phyloP scores from a whole-genome alignment of 2,329 filamentous ascomycete species.

The Paracoccidioides brasiliensis region DNA sequence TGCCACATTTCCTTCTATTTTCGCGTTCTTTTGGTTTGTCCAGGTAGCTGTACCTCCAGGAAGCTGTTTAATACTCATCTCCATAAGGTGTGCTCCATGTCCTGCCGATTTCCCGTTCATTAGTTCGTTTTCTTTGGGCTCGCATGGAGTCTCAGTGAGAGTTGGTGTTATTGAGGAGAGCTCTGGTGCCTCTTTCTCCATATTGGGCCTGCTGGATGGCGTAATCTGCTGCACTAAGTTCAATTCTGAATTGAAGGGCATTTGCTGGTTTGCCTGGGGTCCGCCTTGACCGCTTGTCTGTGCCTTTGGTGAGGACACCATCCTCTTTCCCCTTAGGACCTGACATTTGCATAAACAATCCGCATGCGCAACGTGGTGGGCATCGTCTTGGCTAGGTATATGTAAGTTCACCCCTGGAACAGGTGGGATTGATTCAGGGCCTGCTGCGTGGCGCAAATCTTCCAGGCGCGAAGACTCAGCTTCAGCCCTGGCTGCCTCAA shows the following conservation, averaged over 20 bases:
- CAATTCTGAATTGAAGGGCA: background rate
- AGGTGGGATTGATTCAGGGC: background rate
- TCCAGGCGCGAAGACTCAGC: background rate
- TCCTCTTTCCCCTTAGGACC: background rate
- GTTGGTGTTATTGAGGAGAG: conserved; percentile 1
- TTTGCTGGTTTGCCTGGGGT: background rate
- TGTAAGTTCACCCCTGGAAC: background rate
- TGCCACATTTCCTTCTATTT: no score
- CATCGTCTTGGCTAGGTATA: background rate
- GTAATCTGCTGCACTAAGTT: background rate
- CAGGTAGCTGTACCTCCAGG: background rate
- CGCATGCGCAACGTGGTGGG: background rate
- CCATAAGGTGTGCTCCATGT: no score
- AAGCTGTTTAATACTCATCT: background rate
- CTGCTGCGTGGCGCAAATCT: background rate
- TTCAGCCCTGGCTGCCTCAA: conserved; percentile 10
- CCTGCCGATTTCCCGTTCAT: background rate
- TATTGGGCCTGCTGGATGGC: background rate
- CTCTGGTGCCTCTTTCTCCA: background rate
- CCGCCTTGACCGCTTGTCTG: background rate
- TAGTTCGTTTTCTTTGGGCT: background rate
- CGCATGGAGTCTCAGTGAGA: background rate
- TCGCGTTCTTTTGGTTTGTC: background rate
- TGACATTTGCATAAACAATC: background rate
- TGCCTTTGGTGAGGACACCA: background rate